Conservation (phyloP, 202 grass and related monocot genomes). For the Setaria italica region DNA sequence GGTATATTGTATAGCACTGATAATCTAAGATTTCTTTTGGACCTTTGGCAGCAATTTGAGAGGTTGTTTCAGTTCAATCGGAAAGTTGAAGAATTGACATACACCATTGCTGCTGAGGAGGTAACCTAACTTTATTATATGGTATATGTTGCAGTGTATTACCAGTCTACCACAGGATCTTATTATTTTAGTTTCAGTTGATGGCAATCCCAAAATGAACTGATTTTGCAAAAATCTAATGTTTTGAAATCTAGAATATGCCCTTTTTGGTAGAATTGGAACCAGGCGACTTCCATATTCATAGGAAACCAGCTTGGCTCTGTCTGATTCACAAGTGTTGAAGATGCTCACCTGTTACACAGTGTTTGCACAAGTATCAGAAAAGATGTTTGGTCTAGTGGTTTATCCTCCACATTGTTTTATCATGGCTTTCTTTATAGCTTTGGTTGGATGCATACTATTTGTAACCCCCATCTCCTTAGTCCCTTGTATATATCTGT, state of each 20-base stretch:
- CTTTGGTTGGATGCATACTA: neutral
- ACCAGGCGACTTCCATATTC: neutral
- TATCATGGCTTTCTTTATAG: neutral
- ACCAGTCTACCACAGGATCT: neutral
- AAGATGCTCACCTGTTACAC: neutral
- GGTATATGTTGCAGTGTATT: constrained; percentile 13
- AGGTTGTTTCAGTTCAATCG: constrained; percentile 90
- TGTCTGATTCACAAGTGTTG: neutral
- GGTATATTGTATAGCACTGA: constrained; percentile 27
- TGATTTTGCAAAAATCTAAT: constrained; percentile 23
- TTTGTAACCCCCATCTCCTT: neutral
- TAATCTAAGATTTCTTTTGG: constrained; percentile 40
- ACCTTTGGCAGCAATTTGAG: constrained; percentile 88
- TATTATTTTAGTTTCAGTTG: neutral
- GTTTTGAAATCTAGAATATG: neutral
- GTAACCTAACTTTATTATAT: constrained; percentile 53
- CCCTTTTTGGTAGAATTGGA: neutral
- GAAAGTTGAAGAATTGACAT: constrained; percentile 92
- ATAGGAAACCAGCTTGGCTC: neutral
- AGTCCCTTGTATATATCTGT: neutral
- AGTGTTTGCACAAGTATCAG: neutral
- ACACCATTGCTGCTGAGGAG: constrained; percentile 94
- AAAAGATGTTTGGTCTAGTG: neutral
- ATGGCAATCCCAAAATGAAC: neutral
- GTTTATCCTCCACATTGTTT: neutral